Evolutionary conservation across 2,329 filamentous ascomycete genomes (phyloP), one percentile per base, ranked within the genome.

Genomic region (Aspergillus sp.): DNA sequence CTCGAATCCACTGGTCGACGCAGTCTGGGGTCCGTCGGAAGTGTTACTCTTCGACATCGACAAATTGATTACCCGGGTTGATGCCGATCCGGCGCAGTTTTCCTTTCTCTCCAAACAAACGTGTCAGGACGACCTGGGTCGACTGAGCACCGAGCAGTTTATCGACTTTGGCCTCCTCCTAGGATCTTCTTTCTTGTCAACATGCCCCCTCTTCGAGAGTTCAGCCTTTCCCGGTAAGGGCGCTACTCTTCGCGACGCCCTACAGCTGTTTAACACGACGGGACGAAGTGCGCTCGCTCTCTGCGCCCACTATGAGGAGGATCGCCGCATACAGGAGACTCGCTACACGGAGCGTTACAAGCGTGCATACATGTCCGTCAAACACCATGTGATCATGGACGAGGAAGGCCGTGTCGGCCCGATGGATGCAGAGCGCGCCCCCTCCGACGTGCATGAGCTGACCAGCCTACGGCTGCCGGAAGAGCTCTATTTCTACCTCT

Each of bases 401-500:
- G 83, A 86, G 56, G 86, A 85, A n/a, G 95, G 95, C 46, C 87
- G 89, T 68, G 84, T 96, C 53, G 85, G 86, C 60, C 89, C 92
- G 16, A 83, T 91, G 68, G 88, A 93, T 67, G 84, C 82, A 56
- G 89, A 91, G 7, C 83, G 86, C 56, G 85, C 92, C 20, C 93
- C 95, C 2, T 85, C 84, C 50, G 93, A 98, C 72, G 88, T 95
- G 65, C 91, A 96, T 71, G 89, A 94, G 70, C 93, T 97, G 71
- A 86, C 97, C 62, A 92, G 92, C n/a, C 86, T 96, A 60, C 90
- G 93, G 60, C 82, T 99, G 5, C 92, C 95, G 0, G 87, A 92
- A 46, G 95, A 99, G 76, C 82, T 98, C 18, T 93, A 94, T 73
- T 90, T 92, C 75, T 98, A 98, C 74, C 82, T 97, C 53, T 92